phyloP scores from a whole-genome alignment of 129 eudicot species.

The Tagetes erecta region DNA sequence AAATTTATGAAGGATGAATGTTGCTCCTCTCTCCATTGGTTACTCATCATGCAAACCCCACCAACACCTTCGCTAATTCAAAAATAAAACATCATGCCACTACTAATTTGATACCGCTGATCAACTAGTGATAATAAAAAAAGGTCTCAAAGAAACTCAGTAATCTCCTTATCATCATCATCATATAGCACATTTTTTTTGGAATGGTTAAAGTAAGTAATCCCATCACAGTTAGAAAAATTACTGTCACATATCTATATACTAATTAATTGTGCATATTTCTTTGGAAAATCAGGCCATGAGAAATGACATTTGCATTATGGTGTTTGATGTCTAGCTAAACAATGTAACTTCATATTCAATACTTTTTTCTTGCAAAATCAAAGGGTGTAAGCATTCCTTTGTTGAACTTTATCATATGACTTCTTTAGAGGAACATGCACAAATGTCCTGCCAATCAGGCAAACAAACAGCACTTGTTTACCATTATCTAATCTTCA shows the following conservation, averaged over 20 bases:
- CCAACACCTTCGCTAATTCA: slow-evolving; percentile 46
- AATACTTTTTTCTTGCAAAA: slow-evolving; percentile 2
- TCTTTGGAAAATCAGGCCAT: slow-evolving; percentile 5
- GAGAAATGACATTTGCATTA: neutral
- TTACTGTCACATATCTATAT: neutral
- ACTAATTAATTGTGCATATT: neutral
- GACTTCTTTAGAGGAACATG: slow-evolving; percentile 2
- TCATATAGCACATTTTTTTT: neutral
- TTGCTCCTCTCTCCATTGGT: slow-evolving; percentile 81
- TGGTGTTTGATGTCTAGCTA: slow-evolving; percentile 3
- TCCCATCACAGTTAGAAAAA: slow-evolving; percentile 8
- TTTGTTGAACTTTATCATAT: slow-evolving; percentile 8
- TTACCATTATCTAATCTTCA: neutral
- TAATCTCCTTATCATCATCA: neutral
- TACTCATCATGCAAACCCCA: slow-evolving; percentile 92
- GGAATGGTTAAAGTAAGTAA: neutral
- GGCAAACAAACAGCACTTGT: neutral
- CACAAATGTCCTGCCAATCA: neutral
- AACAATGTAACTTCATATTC: slow-evolving; percentile 12
- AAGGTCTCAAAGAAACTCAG: neutral
- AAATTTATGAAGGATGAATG: slow-evolving; percentile 82
- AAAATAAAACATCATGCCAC: neutral
- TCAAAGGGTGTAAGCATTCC: slow-evolving; percentile 10
- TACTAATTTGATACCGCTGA: neutral
- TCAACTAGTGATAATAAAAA: neutral